These are phyloP conservation scores for Paulownia fortunei DNA, from an alignment of 257 asterid genomes.

Conservation along the genomic window DNA sequence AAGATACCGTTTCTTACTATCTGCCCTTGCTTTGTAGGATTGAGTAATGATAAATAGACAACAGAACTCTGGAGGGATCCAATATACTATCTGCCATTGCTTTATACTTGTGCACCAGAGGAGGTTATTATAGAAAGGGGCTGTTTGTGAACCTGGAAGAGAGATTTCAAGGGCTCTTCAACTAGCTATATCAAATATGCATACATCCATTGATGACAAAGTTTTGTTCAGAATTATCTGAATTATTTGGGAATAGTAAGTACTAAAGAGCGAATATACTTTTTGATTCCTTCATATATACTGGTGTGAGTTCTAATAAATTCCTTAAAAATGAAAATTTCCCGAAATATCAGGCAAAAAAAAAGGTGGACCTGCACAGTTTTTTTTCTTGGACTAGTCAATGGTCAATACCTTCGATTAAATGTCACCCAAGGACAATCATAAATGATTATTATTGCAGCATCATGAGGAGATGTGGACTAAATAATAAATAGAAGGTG, in stretches of 20 bases:
- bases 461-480: constrained; percentile 26
- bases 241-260: neutral
- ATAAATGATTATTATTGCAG: constrained; percentile 26
- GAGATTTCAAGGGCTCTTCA: neutral
- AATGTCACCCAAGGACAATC: neutral
- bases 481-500: neutral
- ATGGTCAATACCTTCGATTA: constrained; percentile 28
- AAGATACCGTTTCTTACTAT: neutral
- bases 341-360: neutral
- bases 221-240: neutral
- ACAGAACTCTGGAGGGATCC: no score
- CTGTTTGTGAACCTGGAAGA: neutral
- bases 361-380: neutral
- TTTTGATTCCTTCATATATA: neutral
- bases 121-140: neutral
- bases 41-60: no score
- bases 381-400: constrained; percentile 14
- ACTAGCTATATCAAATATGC: neutral
- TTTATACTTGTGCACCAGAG: neutral
- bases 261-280: neutral
- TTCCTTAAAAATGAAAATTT: neutral
- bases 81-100: neutral
- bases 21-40: no score
- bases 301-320: neutral
- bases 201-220: neutral